A percentile compares a stretch with the other conserved stretches of the same genome.
Conservation (phyloP, 306 rosid species). For the Quercus suber region DNA sequence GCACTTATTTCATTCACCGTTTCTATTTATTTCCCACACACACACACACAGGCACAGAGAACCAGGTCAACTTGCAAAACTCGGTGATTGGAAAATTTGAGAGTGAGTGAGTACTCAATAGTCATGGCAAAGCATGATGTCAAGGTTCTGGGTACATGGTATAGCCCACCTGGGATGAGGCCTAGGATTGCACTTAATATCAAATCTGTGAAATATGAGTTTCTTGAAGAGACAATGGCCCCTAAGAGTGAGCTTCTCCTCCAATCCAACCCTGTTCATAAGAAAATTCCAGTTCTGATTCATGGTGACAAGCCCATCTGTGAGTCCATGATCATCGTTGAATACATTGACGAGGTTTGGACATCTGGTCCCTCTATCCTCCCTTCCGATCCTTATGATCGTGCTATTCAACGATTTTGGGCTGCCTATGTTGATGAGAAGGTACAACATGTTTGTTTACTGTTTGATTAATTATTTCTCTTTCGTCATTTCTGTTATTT, state of each 20-base stretch:
- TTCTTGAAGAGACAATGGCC: constrained; percentile 25
- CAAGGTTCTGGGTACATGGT: constrained; percentile 53
- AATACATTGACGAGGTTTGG: constrained; percentile 51
- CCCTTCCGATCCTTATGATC: constrained; percentile 45
- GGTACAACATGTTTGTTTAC: constrained; percentile 10
- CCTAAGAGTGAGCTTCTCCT: constrained; percentile 52
- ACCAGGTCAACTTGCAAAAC: too few relatives aligned
- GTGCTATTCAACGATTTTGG: constrained; percentile 57
- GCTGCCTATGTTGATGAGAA: constrained; percentile 48
- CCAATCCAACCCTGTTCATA: constrained; percentile 51
- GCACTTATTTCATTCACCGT: too few relatives aligned
- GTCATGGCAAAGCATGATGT: constrained; percentile 32
- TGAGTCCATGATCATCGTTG: constrained; percentile 48
- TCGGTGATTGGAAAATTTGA: too few relatives aligned
- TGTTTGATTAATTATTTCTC: background rate
- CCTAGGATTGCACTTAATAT: constrained; percentile 39
- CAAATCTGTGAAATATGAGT: constrained; percentile 43
- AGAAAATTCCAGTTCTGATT: constrained; percentile 55
- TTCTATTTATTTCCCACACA: too few relatives aligned
- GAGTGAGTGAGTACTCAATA: too few relatives aligned
- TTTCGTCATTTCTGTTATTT: too few relatives aligned
- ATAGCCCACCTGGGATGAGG: constrained; percentile 41
- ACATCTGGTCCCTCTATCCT: constrained; percentile 36
- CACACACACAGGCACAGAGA: background rate
- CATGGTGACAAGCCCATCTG: constrained; percentile 43